Evolutionary conservation across 73 alveolate species (phyloP).

Genomic region (Paraurostyla sp.): DNA sequence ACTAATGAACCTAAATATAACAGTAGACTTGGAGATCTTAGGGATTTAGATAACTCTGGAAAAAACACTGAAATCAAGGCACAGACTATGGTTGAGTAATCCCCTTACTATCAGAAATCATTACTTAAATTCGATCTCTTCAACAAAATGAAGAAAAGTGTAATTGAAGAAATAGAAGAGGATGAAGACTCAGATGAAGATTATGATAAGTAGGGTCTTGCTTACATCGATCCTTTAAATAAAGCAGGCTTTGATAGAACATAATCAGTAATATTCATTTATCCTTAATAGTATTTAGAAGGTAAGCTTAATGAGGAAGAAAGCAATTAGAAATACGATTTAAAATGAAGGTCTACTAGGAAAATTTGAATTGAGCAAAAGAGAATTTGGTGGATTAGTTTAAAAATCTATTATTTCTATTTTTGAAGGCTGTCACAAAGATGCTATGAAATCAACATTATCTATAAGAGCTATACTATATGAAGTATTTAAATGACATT

Average conservation of each 20-base stretch:
- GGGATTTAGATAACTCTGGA: not conserved
- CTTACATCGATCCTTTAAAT: not conserved
- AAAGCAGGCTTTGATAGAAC: not conserved
- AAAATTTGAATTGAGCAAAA: not conserved
- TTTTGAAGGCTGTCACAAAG: conserved; percentile 65
- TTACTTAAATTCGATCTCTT: not conserved
- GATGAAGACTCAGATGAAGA: conserved; percentile 11
- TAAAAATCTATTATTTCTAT: conserved; percentile 25
- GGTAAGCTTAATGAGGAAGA: conserved; percentile 30
- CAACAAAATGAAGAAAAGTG: not conserved
- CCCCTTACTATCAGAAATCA: conserved; percentile 10
- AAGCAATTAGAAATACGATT: conserved; percentile 52
- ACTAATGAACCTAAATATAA: conserved; percentile 25
- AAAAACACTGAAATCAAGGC: not conserved
- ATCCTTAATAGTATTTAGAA: not conserved
- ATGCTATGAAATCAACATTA: conserved; percentile 40
- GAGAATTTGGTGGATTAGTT: conserved; percentile 31
- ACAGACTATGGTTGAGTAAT: not conserved
- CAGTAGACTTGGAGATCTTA: not conserved
- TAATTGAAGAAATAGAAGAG: conserved; percentile 44
- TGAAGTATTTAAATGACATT: not conserved
- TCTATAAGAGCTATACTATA: conserved; percentile 51
- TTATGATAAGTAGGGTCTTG: not conserved
- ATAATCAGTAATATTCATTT: not conserved
- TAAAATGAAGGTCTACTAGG: not conserved